Evolutionary conservation across 768 basidiomycete species (phyloP), one percentile per base, ranked within the genome.

Genomic region (Suillus discolor): DNA sequence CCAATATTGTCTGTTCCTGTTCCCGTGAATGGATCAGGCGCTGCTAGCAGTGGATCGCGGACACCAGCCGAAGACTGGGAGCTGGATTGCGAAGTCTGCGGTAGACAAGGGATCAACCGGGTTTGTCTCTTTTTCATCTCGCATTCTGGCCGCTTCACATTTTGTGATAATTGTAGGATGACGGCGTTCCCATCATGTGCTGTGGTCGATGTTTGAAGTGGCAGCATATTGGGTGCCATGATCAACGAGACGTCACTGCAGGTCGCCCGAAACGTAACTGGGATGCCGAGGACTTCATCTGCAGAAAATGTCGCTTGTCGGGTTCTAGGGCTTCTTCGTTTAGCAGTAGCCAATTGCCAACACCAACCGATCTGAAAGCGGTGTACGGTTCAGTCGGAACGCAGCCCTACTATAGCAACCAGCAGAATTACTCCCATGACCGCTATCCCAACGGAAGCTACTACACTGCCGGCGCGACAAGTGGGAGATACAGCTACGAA

Each of bases 141-240:
- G n/a, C 47, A 15, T 47, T 47, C n/a, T 44, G n/a, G 25, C 45
- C 25, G 45, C 12, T 70, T 49, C 47, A 71, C 57, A 49, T 57
- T 67, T 69, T 62, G 49, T 36, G 38, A 44, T 64, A 13, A 47
- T 42, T 45, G 12, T 66, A 96, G 94, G 92, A 95, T 66, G 93
- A 94, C 66, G 91, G 89, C 13, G 79, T 82, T 13, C 88, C 91
- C 4, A 84, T 97, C 79, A 86, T 94, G 73, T 93, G 87, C 44
- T 97, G 96, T 72, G 92, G 91, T 28, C 73, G 78, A 36, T 97
- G 96, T 75, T 84, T 83, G 16, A 88, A 88, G 75, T 97, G 95
- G 96, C 96, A 97, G 71, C 96, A 97, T 71, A 93, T 93, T 41
- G 73, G 80, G 25, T 97, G 96, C 71, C 93, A 96, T 71, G 92